Evolutionary conservation across 108 stramenopile species (phyloP), one percentile per base, ranked within the genome.

Genomic region (Nitzschia palea): DNA sequence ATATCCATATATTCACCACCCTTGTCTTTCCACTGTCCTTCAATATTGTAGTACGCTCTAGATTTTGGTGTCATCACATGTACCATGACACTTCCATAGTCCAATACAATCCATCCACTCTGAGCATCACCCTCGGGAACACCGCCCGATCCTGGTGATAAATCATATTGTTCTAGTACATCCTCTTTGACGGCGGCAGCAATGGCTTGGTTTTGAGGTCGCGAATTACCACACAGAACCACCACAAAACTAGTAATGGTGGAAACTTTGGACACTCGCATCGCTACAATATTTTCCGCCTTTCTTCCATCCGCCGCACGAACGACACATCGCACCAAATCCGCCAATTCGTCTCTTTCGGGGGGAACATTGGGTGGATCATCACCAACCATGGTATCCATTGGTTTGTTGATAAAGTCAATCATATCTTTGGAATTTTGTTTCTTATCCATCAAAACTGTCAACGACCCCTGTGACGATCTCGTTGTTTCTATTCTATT

Each of bases 181-280:
- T 91, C 92, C 0, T 89, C 73, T 36, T 65, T 72, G 48, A 97
- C 86, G 55, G 86, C 82, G 28, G 75, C 81, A 27, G 89, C 91
- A 81, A 97, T 97, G 54, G 97, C 97, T 77, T 91, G 89, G 74
- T 95, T 97, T 59, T 97, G 97, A 2, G 97, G 97, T 36, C 94
- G 72, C 44, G 84, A 86, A 55, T 90, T 96, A 23, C 95, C 97
- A 18, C 68, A 78, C 10, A 82, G 44, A 3, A 97, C 60, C 12
- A 97, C 87, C 29, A 95, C 65, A 66, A 90, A 95, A 56, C 80
- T 78, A 0, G 91, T 87, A 31, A 95, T 31, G 30, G 89, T 83
- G 6, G 88, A 90, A 32, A 93, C 67, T 10, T 68, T 50, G 17
- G 79, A 76, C 4, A 93, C 91, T 12, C 93, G 69, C 35, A 97